Percentiles rank a stretch among this genome's conserved stretches.
Evolutionary conservation across 148 eudicot species (phyloP).

Genomic region (Gaultheria prostrata): DNA sequence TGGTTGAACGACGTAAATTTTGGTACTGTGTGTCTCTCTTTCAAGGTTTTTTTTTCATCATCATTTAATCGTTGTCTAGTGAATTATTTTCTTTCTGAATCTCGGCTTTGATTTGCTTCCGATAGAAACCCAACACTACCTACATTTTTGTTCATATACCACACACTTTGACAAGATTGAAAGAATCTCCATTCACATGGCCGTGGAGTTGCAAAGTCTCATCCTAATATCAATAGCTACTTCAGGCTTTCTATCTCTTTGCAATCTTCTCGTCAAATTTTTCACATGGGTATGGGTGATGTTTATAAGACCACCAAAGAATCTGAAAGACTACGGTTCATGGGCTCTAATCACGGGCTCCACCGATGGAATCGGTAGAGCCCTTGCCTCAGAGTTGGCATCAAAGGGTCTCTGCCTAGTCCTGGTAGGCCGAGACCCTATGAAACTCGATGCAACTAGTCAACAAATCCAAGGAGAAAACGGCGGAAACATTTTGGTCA

Average conservation of each 20-base stretch:
- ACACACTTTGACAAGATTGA: background rate
- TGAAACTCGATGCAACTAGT: slow-evolving; percentile 34
- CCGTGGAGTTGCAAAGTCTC: slow-evolving; percentile 1
- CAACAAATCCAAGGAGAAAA: slow-evolving; percentile 20
- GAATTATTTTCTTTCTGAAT: too few relatives aligned
- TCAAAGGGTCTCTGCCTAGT: slow-evolving; percentile 45
- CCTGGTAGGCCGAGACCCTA: slow-evolving; percentile 40
- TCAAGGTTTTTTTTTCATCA: too few relatives aligned
- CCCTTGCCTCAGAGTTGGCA: slow-evolving; percentile 42
- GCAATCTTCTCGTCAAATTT: slow-evolving; percentile 11
- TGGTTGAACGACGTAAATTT: too few relatives aligned
- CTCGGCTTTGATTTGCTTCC: too few relatives aligned
- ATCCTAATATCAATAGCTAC: slow-evolving; percentile 13
- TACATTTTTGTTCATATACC: too few relatives aligned
- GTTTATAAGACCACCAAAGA: slow-evolving; percentile 42
- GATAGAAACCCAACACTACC: background rate
- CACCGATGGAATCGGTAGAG: slow-evolving; percentile 61
- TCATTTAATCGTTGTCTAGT: too few relatives aligned
- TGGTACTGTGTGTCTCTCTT: too few relatives aligned
- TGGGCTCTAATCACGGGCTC: slow-evolving; percentile 62
- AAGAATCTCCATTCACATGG: background rate
- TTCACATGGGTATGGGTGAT: slow-evolving; percentile 32
- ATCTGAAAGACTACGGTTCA: slow-evolving; percentile 42
- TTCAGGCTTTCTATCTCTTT: slow-evolving; percentile 26
- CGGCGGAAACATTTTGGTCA: slow-evolving; percentile 20